phyloP scores from a whole-genome alignment of 345 rosid genomes.

The Brassica rapa region DNA sequence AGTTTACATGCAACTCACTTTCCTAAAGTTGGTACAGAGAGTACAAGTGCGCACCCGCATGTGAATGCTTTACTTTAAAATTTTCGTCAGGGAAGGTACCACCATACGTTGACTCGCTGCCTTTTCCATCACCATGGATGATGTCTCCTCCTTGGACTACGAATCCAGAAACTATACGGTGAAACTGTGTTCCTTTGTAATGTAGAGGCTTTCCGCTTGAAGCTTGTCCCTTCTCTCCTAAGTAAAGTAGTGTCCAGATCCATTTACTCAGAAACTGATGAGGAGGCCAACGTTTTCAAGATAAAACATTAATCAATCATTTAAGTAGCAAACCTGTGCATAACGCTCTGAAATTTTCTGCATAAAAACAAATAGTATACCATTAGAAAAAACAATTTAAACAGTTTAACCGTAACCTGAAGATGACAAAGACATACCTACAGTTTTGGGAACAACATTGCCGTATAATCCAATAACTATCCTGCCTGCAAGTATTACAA shows the following conservation, averaged over 20 bases:
- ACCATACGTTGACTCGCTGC: conserved; percentile 77
- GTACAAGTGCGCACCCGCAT: conserved; percentile 57
- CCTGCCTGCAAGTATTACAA: conserved; percentile 65
- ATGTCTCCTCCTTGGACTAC: conserved; percentile 96
- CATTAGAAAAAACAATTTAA: conserved; percentile 21
- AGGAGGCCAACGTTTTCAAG: background rate
- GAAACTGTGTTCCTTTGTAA: conserved; percentile 84
- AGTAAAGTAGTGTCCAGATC: conserved; percentile 3
- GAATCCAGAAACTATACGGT: conserved; percentile 92
- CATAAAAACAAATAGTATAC: conserved; percentile 25
- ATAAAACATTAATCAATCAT: background rate
- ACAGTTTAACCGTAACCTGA: background rate
- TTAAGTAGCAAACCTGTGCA: conserved; percentile 73
- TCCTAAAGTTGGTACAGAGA: conserved; percentile 2
- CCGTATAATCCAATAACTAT: conserved; percentile 95
- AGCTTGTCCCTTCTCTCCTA: conserved; percentile 75
- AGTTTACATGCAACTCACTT: background rate
- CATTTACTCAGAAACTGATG: background rate
- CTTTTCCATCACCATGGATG: conserved; percentile 71
- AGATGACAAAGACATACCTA: conserved; percentile 58
- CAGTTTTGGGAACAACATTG: conserved; percentile 83
- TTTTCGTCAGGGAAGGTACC: conserved; percentile 88
- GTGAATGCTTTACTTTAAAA: conserved; percentile 82
- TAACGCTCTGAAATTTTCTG: conserved; percentile 97
- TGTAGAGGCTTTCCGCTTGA: conserved; percentile 62